Conservation (phyloP, 2,329 filamentous ascomycete genomes). For the Diplodia corticola region DNA sequence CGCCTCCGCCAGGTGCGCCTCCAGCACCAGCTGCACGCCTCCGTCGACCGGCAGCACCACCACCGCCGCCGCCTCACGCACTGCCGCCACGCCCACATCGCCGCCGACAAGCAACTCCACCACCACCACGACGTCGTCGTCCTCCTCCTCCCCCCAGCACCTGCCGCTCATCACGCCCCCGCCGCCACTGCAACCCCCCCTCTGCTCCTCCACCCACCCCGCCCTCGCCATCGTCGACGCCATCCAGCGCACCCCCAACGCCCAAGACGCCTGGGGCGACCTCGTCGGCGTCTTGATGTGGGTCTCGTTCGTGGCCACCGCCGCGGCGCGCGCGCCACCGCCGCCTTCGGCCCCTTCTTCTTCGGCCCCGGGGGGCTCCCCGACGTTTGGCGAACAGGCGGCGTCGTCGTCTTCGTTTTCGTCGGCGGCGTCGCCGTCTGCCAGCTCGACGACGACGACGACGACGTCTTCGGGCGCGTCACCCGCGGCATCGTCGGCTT, state of each 20-base stretch:
- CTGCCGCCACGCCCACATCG: too few relatives aligned
- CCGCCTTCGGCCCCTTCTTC: too few relatives aligned
- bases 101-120: too few relatives aligned
- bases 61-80: too few relatives aligned
- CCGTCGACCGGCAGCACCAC: background rate
- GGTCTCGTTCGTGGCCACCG: slow-evolving; percentile 33
- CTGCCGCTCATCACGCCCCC: background rate
- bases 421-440: too few relatives aligned
- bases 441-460: too few relatives aligned
- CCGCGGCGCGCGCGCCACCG: slow-evolving; percentile 27
- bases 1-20: background rate
- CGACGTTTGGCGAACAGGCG: background rate
- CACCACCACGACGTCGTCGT: background rate
- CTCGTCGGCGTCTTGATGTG: slow-evolving; percentile 38
- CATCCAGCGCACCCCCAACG: slow-evolving; percentile 26
- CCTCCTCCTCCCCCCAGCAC: background rate
- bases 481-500: too few relatives aligned
- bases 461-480: too few relatives aligned
- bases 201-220: slow-evolving; percentile 4
- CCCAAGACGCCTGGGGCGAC: slow-evolving; percentile 35
- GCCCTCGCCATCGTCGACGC: slow-evolving; percentile 19
- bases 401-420: too few relatives aligned
- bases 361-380: too few relatives aligned
- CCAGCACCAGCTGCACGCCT: background rate
- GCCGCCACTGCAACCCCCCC: background rate